Base-by-base conservation (phyloP, 2,329 filamentous ascomycete species). In the Orbilia quercus region DNA sequence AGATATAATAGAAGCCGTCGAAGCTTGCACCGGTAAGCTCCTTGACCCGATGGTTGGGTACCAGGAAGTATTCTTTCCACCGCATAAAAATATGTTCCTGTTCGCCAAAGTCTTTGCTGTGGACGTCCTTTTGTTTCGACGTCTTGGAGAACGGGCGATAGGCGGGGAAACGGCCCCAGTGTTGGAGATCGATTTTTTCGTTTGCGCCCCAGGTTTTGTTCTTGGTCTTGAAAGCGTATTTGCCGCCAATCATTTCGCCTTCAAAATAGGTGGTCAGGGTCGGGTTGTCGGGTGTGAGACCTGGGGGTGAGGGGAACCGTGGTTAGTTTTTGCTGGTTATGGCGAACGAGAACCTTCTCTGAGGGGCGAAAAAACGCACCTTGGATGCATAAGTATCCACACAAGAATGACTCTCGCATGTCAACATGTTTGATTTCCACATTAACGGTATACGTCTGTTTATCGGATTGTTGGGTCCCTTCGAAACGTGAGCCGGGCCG, bases 241-340 rank as follows among this genome's bases (percentile, higher is more conserved):
- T 96, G 66, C 89, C 89, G 53, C 95, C 95, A 76, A 99, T 97
- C 62, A 99, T 96, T 82, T 99, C 95, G 80, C 94, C 93, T 82
- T 98, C 94, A 78, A 99, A 99, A 80, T 96, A 99, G 0, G 95
- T 99, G 7, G 94, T 98, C 55, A 99, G 84, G n/a, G 93, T 97
- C 11, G 94, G 94, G 80, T 98, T 94, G 81, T 97, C 93, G 79
- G 96, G 90, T 0, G 95, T 98, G 14, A 99, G 84, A 58, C 93
- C 93, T 97, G 36, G 7, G 40, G 23, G n/a, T 59, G 31, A 47
- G 59, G 55, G 38, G 42, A 22, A 11, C 14, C 48, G 23, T 14
- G n/a, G 31, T 65, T 36, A 59, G 40, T 28, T 48, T 14, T 23
- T 12, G 28, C 36, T 11, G 20, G 23, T 44, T 34, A 14, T 28